Conservation (phyloP, 78 protist species). For the Pigoraptor vietnamica region DNA sequence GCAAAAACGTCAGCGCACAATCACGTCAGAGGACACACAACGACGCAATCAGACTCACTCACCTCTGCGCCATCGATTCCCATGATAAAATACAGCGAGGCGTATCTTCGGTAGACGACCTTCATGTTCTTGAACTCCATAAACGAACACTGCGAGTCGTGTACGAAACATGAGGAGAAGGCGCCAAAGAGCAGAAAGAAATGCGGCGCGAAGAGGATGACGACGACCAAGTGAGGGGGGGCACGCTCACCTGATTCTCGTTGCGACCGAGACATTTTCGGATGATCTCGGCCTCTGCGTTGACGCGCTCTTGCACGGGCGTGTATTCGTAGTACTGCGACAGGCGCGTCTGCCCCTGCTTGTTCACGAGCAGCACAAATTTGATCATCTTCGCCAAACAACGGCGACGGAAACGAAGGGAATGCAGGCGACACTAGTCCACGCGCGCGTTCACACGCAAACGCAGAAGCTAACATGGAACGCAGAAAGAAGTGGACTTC, state of each 20-base stretch:
- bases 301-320: slow-evolving; percentile 57
- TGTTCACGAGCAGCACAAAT: slow-evolving; percentile 89
- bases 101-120: slow-evolving; percentile 85
- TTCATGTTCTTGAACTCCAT: slow-evolving; percentile 72
- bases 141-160: slow-evolving; percentile 76
- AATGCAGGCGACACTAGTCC: background rate
- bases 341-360: slow-evolving; percentile 92
- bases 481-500: too few species aligned
- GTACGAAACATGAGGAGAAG: too few species aligned
- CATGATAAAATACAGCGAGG: slow-evolving; percentile 91
- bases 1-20: background rate
- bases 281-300: slow-evolving; percentile 83
- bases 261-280: slow-evolving; percentile 81
- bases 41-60: background rate
- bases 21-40: background rate
- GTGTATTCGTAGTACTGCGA: slow-evolving; percentile 77
- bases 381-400: slow-evolving; percentile 46
- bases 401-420: background rate
- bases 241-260: slow-evolving; percentile 47
- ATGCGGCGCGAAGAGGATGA: too few species aligned
- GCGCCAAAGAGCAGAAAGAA: background rate
- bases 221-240: too few species aligned
- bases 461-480: too few species aligned
- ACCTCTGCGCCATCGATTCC: slow-evolving; percentile 71
- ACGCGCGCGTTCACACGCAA: too few species aligned